These are phyloP conservation scores for Pneumocystis canis DNA, from an alignment of 1,139 yeast genomes.

Conservation along the genomic window DNA sequence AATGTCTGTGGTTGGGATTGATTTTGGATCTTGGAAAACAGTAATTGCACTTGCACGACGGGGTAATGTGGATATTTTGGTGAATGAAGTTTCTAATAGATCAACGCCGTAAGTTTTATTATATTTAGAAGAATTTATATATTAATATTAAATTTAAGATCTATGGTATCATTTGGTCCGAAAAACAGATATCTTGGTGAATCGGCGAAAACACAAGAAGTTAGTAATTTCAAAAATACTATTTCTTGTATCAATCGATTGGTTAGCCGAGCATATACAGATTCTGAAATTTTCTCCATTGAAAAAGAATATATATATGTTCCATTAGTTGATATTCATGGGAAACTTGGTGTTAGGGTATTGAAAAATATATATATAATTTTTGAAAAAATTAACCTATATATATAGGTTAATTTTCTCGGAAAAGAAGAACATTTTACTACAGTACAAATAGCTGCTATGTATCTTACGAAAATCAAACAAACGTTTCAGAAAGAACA, in stretches of 20 bases:
- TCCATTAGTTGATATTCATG: conserved; percentile 51
- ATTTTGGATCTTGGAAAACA: conserved; percentile 87
- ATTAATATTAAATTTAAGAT: conserved; percentile 14
- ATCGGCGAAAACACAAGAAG: conserved; percentile 88
- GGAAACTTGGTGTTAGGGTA: conserved; percentile 56
- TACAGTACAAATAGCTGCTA: conserved; percentile 81
- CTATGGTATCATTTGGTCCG: conserved; percentile 82
- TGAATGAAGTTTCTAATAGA: conserved; percentile 96
- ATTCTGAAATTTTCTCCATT: conserved; percentile 53
- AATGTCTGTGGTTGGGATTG: conserved; percentile 52
- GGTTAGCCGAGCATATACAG: conserved; percentile 58
- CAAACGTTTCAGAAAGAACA: conserved; percentile 68
- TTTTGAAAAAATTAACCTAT: neutral
- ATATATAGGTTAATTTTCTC: conserved; percentile 45
- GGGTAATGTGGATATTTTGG: conserved; percentile 95
- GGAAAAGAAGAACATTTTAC: conserved; percentile 70
- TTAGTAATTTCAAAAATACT: conserved; percentile 89
- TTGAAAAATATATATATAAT: neutral
- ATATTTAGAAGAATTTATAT: conserved; percentile 8
- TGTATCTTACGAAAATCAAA: conserved; percentile 86
- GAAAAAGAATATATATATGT: conserved; percentile 59
- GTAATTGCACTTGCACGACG: conserved; percentile 96
- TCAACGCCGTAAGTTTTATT: conserved; percentile 46
- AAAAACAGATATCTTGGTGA: conserved; percentile 91
- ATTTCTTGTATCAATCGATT: conserved; percentile 88